A percentile compares a stretch with the other conserved stretches of the same genome.
Evolutionary conservation across 176 grass and related monocot species (phyloP).

Genomic region (Rhynchospora tenuis): DNA sequence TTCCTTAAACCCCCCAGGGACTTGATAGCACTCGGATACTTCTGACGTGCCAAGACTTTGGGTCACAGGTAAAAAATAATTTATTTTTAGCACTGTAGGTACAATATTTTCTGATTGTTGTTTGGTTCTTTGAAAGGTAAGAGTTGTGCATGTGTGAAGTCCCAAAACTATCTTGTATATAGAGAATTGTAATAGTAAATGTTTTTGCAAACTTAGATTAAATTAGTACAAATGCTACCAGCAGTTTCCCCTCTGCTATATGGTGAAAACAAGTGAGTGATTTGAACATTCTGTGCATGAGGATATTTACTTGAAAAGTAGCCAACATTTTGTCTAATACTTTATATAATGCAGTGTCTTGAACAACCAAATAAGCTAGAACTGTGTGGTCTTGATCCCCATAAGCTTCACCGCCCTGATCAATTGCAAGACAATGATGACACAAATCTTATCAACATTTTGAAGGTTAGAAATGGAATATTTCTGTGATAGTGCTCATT

Average conservation of each 20-base stretch:
- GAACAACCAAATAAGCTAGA: constrained; percentile 39
- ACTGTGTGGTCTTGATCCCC: constrained; percentile 51
- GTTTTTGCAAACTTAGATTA: background rate
- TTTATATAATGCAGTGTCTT: constrained; percentile 33
- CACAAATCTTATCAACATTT: constrained; percentile 46
- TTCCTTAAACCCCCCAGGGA: constrained; percentile 33
- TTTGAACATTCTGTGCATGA: background rate
- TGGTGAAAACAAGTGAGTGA: background rate
- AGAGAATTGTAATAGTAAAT: background rate
- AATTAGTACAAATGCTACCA: background rate
- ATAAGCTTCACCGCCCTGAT: constrained; percentile 40
- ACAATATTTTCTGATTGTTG: background rate
- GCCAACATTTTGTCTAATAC: background rate
- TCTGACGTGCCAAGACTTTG: constrained; percentile 51
- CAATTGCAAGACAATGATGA: constrained; percentile 45
- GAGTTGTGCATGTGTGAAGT: background rate
- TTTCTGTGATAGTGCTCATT: background rate
- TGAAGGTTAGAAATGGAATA: constrained; percentile 36
- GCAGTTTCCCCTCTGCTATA: background rate
- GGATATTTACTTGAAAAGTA: constrained; percentile 27
- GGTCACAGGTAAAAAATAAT: constrained; percentile 37
- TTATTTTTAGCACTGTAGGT: background rate
- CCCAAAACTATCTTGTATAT: background rate
- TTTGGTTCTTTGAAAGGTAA: background rate
- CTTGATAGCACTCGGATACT: constrained; percentile 41